A percentile compares a stretch with the other conserved stretches of the same genome.
Evolutionary conservation across 768 basidiomycete species (phyloP).

Genomic region (Austroboletus eburneus): DNA sequence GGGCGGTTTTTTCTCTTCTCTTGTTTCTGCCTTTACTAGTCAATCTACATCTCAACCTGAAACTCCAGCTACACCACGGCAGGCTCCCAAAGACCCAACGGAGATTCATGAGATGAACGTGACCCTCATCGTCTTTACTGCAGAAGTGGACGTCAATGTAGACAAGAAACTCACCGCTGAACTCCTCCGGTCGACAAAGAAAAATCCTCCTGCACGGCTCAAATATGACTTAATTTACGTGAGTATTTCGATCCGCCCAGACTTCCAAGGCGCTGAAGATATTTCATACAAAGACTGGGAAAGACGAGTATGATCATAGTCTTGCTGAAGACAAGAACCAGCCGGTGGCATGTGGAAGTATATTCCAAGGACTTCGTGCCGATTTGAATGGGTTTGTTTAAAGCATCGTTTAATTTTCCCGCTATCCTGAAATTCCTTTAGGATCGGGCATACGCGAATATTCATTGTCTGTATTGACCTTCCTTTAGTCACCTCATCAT

Average conservation of each 20-base stretch:
- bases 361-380: not conserved
- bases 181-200: not conserved
- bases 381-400: not conserved
- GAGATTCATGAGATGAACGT: conserved; percentile 9
- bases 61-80: conserved; percentile 1
- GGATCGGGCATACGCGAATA: conserved; percentile 66
- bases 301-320: not conserved
- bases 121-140: not conserved
- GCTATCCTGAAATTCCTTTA: conserved; percentile 26
- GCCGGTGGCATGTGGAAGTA: not conserved
- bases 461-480: conserved; percentile 64
- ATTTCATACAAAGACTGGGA: not conserved
- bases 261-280: conserved; percentile 18
- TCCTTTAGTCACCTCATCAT: not conserved
- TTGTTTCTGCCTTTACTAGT: conserved; percentile 15
- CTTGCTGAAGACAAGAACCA: not conserved
- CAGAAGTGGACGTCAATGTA: not conserved
- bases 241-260: not conserved
- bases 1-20: conserved; percentile 44
- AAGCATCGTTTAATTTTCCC: not conserved
- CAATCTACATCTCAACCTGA: conserved; percentile 7
- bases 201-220: not conserved
- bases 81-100: conserved; percentile 13
- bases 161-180: not conserved
- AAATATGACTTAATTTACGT: not conserved